Evolutionary conservation across 352 stramenopile genomes (phyloP), one percentile per base, ranked within the genome.

Genomic region (Thraustochytrium sp.): DNA sequence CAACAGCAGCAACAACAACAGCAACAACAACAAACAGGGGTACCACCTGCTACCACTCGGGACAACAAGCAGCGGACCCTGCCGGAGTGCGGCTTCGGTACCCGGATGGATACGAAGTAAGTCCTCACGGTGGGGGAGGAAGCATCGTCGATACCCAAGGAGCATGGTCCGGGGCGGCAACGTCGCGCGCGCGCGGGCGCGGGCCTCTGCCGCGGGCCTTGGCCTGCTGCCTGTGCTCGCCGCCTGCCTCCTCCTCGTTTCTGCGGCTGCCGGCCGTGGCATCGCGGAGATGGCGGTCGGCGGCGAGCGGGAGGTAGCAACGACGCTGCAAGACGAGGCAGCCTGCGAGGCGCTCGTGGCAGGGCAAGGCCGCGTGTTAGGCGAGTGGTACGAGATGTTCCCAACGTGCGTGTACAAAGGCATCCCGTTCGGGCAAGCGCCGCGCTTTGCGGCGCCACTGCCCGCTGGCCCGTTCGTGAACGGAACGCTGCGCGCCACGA

Each of bases 351-450:
- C 59, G n/a, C n/a, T n/a, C n/a, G n/a, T 72, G 42, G 59, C 34
- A 38, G 9, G 26, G 26, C 68, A 80, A 34, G 68, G 68, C 48
- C 13, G 53, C 18, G 48, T 63, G 23, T n/a, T 61, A 4, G 68
- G 68, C 31, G 49, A 68, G 16, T 63, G 31, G 48, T 63, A 72
- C 26, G 46, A 13, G 21, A 9, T n/a, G 9, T 80, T 61, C 23
- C 68, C 68, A 1, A 72, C 68, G 18, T 80, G 68, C 51, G 42
- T 31, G 34, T 80, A 80, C 51, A 80, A 80, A 31, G 68, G 68
- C 2, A 80, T 80, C 53, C 68, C 68, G 18, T 80, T 48, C 8
- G 68, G 44, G 48, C 34, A 23, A 8, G 34, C 68, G 18, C 68
- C 13, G 4, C 18, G 68, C 8, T 80, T 80, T 75, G 68, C 68